Percentiles rank a stretch among this genome's conserved stretches.
Conservation (phyloP, 2,329 filamentous ascomycete species). For the Nemania abortiva region DNA sequence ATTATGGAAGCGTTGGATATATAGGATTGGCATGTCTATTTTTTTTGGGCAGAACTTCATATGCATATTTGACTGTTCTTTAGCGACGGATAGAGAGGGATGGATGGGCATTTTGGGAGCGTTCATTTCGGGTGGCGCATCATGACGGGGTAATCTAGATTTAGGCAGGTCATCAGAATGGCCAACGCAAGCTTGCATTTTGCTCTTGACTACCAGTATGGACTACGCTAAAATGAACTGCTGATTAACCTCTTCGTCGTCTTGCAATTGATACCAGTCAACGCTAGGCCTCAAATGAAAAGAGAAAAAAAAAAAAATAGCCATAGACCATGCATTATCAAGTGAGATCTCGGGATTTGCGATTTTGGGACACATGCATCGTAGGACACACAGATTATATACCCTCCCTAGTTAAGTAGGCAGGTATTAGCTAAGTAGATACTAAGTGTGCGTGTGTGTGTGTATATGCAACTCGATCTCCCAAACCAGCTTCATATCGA, state of each 20-base stretch:
- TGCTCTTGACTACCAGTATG: not conserved
- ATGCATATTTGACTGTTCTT: not conserved
- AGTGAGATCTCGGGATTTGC: not conserved
- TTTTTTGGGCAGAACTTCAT: not conserved
- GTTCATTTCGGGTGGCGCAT: conserved; percentile 9
- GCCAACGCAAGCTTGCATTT: not conserved
- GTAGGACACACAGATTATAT: not conserved
- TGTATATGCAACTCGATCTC: not conserved
- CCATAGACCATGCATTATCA: not conserved
- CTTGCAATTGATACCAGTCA: not conserved
- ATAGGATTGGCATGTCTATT: conserved; percentile 7
- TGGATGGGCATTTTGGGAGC: not conserved
- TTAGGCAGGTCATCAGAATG: not conserved
- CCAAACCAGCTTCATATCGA: not conserved
- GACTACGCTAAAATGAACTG: not conserved
- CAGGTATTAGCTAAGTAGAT: not conserved
- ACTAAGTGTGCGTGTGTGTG: not conserved
- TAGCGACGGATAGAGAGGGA: not conserved
- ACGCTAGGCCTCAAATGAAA: no score
- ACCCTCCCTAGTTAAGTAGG: not conserved
- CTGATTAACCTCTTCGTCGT: not conserved
- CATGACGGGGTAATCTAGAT: conserved; percentile 3
- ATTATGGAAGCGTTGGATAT: conserved; percentile 14
- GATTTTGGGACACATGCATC: not conserved
- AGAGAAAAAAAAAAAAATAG: not conserved